Evolutionary conservation across 139 green algal genomes (phyloP).

Genomic region (Nannochloris sp.): DNA sequence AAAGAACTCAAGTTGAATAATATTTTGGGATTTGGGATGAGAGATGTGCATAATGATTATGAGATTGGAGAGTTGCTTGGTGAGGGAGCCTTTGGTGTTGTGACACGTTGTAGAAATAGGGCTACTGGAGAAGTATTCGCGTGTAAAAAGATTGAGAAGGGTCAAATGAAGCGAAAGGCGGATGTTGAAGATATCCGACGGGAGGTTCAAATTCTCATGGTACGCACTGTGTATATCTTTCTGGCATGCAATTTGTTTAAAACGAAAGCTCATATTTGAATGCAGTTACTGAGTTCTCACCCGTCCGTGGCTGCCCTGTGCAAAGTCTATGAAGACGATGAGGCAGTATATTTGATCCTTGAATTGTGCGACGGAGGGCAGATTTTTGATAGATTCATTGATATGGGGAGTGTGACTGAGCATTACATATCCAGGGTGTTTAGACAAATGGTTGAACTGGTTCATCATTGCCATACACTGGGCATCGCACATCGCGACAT

Average conservation of each 20-base stretch:
- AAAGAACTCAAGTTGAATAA: conserved; percentile 1
- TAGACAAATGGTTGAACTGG: conserved; percentile 18
- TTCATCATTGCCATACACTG: conserved; percentile 30
- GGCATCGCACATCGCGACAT: conserved; percentile 48
- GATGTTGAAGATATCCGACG: conserved; percentile 78
- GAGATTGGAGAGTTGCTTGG: conserved; percentile 19
- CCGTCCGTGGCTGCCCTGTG: conserved; percentile 35
- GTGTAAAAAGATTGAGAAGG: conserved; percentile 23
- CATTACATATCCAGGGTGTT: conserved; percentile 22
- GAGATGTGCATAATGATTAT: conserved; percentile 10
- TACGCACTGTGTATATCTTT: background rate
- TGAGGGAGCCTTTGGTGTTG: conserved; percentile 25
- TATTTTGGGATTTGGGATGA: conserved; percentile 19
- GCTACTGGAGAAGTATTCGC: conserved; percentile 15
- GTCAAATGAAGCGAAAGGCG: conserved; percentile 51
- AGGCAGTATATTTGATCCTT: conserved; percentile 29
- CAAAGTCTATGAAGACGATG: conserved; percentile 32
- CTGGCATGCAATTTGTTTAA: background rate
- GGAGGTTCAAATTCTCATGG: conserved; percentile 41
- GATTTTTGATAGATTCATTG: conserved; percentile 30
- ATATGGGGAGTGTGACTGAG: conserved; percentile 22
- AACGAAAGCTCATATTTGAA: background rate
- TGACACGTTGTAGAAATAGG: conserved; percentile 13
- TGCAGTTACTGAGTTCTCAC: conserved; percentile 18
- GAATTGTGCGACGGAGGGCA: conserved; percentile 43